Evolutionary conservation across 176 grass and related monocot genomes (phyloP).

Genomic region (Juncus effusus): DNA sequence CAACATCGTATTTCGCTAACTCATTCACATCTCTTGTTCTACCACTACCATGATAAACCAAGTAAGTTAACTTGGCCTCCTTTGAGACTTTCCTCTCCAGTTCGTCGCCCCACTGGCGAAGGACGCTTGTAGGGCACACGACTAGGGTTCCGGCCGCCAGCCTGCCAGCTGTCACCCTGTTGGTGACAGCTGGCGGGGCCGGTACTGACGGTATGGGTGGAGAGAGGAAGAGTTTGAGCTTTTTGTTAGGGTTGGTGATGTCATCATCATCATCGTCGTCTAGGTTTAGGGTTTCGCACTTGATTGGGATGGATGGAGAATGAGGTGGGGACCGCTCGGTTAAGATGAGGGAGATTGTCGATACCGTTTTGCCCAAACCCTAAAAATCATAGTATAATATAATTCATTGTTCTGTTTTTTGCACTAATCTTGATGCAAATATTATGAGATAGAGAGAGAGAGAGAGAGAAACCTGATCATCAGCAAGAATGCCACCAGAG

Average conservation of each 20-base stretch:
- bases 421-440: slow-evolving; percentile 1
- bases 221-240: slow-evolving; percentile 23
- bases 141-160: slow-evolving; percentile 96
- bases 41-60: slow-evolving; percentile 94
- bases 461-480: slow-evolving; percentile 76
- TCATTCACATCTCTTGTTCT: slow-evolving; percentile 80
- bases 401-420: slow-evolving; percentile 18
- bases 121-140: slow-evolving; percentile 98
- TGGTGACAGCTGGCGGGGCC: neutral
- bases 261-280: slow-evolving; percentile 75
- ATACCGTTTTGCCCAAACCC: slow-evolving; percentile 97
- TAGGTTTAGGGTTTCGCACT: slow-evolving; percentile 73
- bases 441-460: slow-evolving; percentile 1
- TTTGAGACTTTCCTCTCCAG: slow-evolving; percentile 74
- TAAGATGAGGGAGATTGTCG: slow-evolving; percentile 87
- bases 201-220: neutral
- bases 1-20: slow-evolving; percentile 93
- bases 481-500: slow-evolving; percentile 95
- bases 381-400: slow-evolving; percentile 36
- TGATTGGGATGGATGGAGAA: slow-evolving; percentile 37
- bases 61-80: slow-evolving; percentile 76
- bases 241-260: slow-evolving; percentile 36
- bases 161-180: slow-evolving; percentile 25
- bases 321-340: slow-evolving; percentile 67
- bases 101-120: slow-evolving; percentile 95